Base-by-base conservation (phyloP, 345 rosid species). In the Eucalyptus tenuipes region DNA sequence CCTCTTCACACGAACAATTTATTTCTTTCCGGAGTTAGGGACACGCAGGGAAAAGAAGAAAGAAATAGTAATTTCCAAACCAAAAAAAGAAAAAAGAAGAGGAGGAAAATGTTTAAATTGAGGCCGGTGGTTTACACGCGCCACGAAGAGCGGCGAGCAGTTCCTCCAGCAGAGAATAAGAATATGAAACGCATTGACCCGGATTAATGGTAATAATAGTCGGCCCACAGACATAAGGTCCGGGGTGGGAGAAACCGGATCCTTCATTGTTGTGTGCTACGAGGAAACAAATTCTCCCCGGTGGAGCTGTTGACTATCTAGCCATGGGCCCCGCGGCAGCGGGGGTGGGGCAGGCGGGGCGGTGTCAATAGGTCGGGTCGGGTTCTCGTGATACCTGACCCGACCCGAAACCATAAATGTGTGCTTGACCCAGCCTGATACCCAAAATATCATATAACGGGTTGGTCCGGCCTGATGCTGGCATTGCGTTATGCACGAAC, bases 401-500 rank as follows among this genome's bases (percentile, higher is more conserved):
- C 12, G 1, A 45, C 48, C 48, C 12, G 4, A 45, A 45, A 45
- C 48, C 48, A 45, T 45, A 45, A n/a, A n/a, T n/a, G n/a, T n/a
- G n/a, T n/a, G n/a, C n/a, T n/a, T n/a, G n/a, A n/a, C n/a, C n/a
- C n/a, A n/a, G n/a, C n/a, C n/a, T n/a, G 48, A 45, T 45, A 93
- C 86, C 71, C 3, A 13, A n/a, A 61, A 50, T 17, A 50, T 50
- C 53, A 50, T 50, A 50, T 17, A 50, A 50, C 0, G 8, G 53
- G 22, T 50, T 2, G 4, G 22, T 17, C 1, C 0, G 8, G 1
- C 20, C 8, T 4, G 8, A 2, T 50, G 22, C 1, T 7, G 4
- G 22, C 53, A 50, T 50, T 50, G 53, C 0, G 2, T 50, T 50
- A 91, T 92, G 64, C 91, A 90, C 7, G 90, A 93, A 89, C 48